A percentile compares a stretch with the other conserved stretches of the same genome.
These are phyloP conservation scores for Penicillium sp. DNA, from an alignment of 2,329 filamentous ascomycete species.

Conservation along the genomic window DNA sequence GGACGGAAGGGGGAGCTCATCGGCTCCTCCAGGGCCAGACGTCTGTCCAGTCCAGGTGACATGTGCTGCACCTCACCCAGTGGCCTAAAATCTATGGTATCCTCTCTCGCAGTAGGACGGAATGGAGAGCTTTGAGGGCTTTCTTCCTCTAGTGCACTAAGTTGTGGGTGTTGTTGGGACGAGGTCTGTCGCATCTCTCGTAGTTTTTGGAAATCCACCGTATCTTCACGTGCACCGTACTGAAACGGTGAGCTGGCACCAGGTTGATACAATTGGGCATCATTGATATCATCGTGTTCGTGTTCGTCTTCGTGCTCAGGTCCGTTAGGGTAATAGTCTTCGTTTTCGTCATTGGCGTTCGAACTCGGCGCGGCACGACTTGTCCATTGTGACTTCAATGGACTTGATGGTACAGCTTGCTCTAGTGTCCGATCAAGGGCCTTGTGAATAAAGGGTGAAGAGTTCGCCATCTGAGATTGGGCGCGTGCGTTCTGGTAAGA, in stretches of 20 bases:
- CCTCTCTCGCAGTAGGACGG: slow-evolving; percentile 29
- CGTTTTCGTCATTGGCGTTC: slow-evolving; percentile 15
- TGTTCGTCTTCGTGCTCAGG: slow-evolving; percentile 5
- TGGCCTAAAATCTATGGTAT: slow-evolving; percentile 31
- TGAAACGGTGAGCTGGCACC: slow-evolving; percentile 41
- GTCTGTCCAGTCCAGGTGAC: slow-evolving; percentile 18
- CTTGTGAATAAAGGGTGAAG: slow-evolving; percentile 25
- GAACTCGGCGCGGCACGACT: slow-evolving; percentile 12
- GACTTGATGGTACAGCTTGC: slow-evolving; percentile 25
- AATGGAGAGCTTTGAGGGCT: slow-evolving; percentile 39
- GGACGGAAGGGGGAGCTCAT: slow-evolving; percentile 40
- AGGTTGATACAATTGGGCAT: slow-evolving; percentile 21
- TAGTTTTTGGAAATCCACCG: slow-evolving; percentile 31
- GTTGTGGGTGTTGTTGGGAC: slow-evolving; percentile 9
- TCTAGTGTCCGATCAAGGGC: slow-evolving; percentile 23
- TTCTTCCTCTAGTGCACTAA: slow-evolving; percentile 12
- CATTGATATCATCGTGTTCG: slow-evolving; percentile 22
- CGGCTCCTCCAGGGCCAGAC: slow-evolving; percentile 19
- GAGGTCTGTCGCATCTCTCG: slow-evolving; percentile 16
- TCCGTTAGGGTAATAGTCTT: slow-evolving; percentile 15
- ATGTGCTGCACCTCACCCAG: slow-evolving; percentile 17
- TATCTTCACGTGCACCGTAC: slow-evolving; percentile 32
- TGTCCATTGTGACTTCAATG: slow-evolving; percentile 24
- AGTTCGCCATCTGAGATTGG: slow-evolving; percentile 26
- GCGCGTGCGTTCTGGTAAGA: slow-evolving; percentile 42